A percentile compares a stretch with the other conserved stretches of the same genome.
These are phyloP conservation scores for Eucalyptus guilfoylei DNA, from an alignment of 345 rosid genomes.

Conservation along the genomic window DNA sequence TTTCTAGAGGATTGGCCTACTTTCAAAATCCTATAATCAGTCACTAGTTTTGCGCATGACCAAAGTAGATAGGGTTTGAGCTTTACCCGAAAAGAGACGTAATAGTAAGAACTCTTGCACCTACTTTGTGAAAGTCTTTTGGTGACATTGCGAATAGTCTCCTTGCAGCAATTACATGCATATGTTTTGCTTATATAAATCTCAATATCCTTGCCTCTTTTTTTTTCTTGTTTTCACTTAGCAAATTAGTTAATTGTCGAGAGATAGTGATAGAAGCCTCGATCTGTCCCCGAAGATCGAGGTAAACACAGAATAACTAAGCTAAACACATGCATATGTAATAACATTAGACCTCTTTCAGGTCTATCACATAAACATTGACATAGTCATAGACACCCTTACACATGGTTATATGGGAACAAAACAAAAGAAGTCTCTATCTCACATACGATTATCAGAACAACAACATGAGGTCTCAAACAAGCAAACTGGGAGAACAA, in stretches of 20 bases:
- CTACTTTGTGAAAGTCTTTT: not conserved
- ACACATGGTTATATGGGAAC: not conserved
- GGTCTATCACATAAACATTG: not conserved
- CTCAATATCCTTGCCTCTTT: not conserved
- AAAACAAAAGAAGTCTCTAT: not conserved
- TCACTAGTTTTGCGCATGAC: not conserved
- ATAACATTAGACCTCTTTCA: not conserved
- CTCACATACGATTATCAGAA: not conserved
- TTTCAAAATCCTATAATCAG: not conserved
- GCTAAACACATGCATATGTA: not conserved
- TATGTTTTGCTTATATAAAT: not conserved
- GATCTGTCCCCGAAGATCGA: not conserved
- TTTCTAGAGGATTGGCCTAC: not conserved
- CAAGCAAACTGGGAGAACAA: not conserved
- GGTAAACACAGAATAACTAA: not conserved
- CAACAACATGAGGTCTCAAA: not conserved
- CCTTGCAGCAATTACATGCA: not conserved
- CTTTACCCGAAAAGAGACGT: not conserved
- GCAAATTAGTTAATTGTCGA: not conserved
- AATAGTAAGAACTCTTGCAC: not conserved
- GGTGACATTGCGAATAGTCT: not conserved
- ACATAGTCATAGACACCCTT: not conserved
- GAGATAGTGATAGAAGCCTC: not conserved
- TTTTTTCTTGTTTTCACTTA: not conserved
- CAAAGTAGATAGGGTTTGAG: not conserved